phyloP scores from a whole-genome alignment of 148 eudicot species.

The Bassia scoparia region DNA sequence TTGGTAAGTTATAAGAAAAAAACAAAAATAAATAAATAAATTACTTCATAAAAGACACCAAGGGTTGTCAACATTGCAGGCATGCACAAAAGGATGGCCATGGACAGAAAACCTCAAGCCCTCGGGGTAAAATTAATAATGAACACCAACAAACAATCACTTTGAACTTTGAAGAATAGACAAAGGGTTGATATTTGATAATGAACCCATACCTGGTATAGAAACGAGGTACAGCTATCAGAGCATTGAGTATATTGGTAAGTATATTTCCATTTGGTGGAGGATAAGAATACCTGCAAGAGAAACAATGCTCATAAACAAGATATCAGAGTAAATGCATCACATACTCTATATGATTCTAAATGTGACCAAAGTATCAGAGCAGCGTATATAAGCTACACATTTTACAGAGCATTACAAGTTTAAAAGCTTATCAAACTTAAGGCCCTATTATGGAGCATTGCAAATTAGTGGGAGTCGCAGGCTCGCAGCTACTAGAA shows the following conservation, averaged over 20 bases:
- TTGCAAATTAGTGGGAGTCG: neutral
- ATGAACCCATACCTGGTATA: conserved; percentile 64
- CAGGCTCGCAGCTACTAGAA: neutral
- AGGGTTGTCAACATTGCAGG: too few relatives aligned
- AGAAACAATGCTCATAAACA: conserved; percentile 19
- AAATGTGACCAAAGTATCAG: neutral
- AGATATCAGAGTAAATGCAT: neutral
- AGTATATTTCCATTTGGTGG: conserved; percentile 93
- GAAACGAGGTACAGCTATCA: conserved; percentile 94
- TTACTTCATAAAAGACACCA: neutral
- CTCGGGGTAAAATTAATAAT: neutral
- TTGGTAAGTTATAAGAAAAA: too few relatives aligned
- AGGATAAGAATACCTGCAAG: conserved; percentile 80
- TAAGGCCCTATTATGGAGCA: neutral
- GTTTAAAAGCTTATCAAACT: neutral
- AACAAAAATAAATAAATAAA: neutral
- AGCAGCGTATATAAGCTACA: neutral
- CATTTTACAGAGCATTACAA: neutral
- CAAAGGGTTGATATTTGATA: neutral
- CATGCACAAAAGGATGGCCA: too few relatives aligned
- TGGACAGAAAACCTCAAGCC: too few relatives aligned
- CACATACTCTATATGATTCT: neutral
- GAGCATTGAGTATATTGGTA: conserved; percentile 87
- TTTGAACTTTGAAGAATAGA: neutral
- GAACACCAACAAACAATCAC: neutral